Base-by-base conservation (phyloP, 345 rosid genomes). In the Brassica carinata region DNA sequence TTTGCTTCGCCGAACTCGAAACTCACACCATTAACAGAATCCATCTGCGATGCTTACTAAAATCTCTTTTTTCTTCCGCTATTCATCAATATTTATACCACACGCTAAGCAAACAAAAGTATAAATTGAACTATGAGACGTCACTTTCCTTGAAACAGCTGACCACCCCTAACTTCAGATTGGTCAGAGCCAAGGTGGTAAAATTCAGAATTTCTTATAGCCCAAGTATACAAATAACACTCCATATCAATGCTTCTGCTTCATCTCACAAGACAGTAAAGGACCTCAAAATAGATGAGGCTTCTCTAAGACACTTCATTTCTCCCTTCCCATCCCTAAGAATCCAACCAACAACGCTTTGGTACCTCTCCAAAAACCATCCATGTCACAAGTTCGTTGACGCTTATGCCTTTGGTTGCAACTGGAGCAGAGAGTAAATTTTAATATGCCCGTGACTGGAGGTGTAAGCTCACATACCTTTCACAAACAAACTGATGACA, bases 1-100 rank as follows among this genome's bases (percentile, higher is more conserved):
- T 91, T 91, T 19, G 98, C 99, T 73, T 85, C 97, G 79, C 88
- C 91, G 73, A 93, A 86, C 84, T 93, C 97, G 27, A 79, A 85
- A 72, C 91, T 89, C 70, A 89, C 93, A 14, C 82, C 82, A 77
- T 55, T 90, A 75, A 91, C 90, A 43, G 89, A 90, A 78, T 90
- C 92, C 81, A 90, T 57, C 84, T 95, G 98, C 17, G 92, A 88
- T 80, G 93, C 91, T 82, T 87, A 7, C 90, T 0, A 78, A 87
- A 88, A 79, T 85, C 85, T 88, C 92, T 91, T 86, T 89, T 76
- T 90, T 87, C 83, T 85, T 87, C 84, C 88, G 89, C 72, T 89
- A 71, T 45, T 74, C 76, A 17, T 80, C 89, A 57, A 92, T 88
- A 87, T 92, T 88, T 7, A 7, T 36, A 8, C 43, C 7, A 36